These are phyloP conservation scores for Halophytophthora batemanensis DNA, from an alignment of 352 stramenopile genomes.

Conservation along the genomic window DNA sequence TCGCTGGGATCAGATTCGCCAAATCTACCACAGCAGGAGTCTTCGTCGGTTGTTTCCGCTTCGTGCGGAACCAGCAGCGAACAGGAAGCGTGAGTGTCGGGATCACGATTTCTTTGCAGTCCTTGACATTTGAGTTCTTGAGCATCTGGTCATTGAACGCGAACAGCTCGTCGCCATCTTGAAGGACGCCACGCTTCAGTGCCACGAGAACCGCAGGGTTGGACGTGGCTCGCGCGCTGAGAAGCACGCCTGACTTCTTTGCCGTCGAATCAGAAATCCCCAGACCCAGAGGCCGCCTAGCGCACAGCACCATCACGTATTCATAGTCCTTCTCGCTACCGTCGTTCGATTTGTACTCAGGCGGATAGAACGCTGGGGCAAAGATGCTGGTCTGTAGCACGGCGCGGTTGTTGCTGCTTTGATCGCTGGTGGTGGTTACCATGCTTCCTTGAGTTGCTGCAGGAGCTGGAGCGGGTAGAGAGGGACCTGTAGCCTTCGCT, in stretches of 20 bases:
- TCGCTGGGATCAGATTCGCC: neutral
- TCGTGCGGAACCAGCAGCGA: slow-evolving; percentile 60
- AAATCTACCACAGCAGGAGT: neutral
- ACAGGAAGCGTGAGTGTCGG: slow-evolving; percentile 30
- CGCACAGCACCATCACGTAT: slow-evolving; percentile 62
- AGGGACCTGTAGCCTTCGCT: slow-evolving; percentile 5
- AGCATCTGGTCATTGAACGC: slow-evolving; percentile 56
- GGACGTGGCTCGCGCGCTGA: slow-evolving; percentile 22
- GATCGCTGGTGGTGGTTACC: slow-evolving; percentile 5
- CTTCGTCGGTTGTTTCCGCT: slow-evolving; percentile 23
- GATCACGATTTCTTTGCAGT: slow-evolving; percentile 35
- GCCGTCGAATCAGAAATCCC: slow-evolving; percentile 24
- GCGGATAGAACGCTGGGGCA: slow-evolving; percentile 23
- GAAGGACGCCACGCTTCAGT: slow-evolving; percentile 45
- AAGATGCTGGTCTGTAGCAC: slow-evolving; percentile 38
- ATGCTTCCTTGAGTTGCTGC: neutral
- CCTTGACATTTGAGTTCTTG: slow-evolving; percentile 19
- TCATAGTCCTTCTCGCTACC: slow-evolving; percentile 34
- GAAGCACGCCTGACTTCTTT: slow-evolving; percentile 19
- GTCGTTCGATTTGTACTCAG: slow-evolving; percentile 15
- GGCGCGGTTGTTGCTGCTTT: slow-evolving; percentile 4
- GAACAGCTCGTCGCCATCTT: slow-evolving; percentile 61
- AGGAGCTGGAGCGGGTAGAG: neutral
- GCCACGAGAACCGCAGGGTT: slow-evolving; percentile 45
- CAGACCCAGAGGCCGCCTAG: slow-evolving; percentile 52